Evolutionary conservation across 371 early-diverging fungal species (phyloP), one percentile per base, ranked within the genome.

Genomic region (Syncephalis fuscata): DNA sequence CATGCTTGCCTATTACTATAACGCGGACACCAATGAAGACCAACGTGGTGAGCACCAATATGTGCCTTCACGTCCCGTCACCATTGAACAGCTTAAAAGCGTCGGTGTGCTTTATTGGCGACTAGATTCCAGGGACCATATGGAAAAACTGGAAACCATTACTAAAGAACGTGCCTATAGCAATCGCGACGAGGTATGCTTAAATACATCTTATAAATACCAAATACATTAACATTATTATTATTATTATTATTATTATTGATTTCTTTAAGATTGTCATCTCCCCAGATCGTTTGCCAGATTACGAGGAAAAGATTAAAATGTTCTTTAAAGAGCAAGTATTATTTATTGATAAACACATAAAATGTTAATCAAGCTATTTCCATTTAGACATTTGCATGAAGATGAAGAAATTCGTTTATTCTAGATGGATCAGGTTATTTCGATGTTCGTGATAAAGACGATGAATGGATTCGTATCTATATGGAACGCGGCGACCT

Each of bases 331-430:
- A 76, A 32, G 94, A 93, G 81, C 79, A 72, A 56, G 66, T 64
- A 11, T 20, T 39, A 45, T 7, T 32, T 5, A 17, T 26, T 17
- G 32, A 24, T 25, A 16, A 19, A 3, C 4, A 26, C 9, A 19
- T 24, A 44, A 16, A 20, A 16, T 17, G n/a, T 14, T 21, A 39
- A 14, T 22, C 22, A 11, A 2, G 8, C 41, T 21, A 37, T 48
- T 16, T 19, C 15, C 24, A 10, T 17, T 36, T 49, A 78, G 79
- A 53, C 93, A 94, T 63, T 65, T 93, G 52, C 94, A 93, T 61
- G 93, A 91, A 57, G 95, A 94, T 59, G 97, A 94, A 66, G 95
- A 96, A 64, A 92, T 95, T 52, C 81, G 97, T 92, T 66, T 55
- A 78, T 94, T 48, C 53, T 88, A 26, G 90, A 82, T 32, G 96